Evolutionary conservation across 306 rosid genomes (phyloP).

Genomic region (Medicago arabica): DNA sequence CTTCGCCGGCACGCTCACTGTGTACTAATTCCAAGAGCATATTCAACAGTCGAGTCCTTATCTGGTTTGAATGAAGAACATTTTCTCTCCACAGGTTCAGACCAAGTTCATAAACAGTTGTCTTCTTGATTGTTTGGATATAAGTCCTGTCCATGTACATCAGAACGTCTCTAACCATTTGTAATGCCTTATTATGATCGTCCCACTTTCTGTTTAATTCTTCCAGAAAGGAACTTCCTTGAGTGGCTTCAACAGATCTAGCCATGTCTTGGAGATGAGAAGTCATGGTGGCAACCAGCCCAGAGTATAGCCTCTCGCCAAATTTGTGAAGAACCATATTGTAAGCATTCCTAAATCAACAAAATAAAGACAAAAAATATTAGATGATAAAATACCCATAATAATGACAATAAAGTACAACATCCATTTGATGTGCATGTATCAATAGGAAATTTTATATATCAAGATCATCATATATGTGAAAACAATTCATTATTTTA

Average conservation of each 20-base stretch:
- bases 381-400: slow-evolving; percentile 33
- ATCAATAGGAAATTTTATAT: slow-evolving; percentile 3
- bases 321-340: slow-evolving; percentile 93
- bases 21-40: slow-evolving; percentile 72
- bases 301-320: slow-evolving; percentile 85
- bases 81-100: slow-evolving; percentile 84
- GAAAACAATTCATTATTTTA: slow-evolving; percentile 5
- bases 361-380: slow-evolving; percentile 18
- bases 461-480: slow-evolving; percentile 1
- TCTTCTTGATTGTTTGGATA: slow-evolving; percentile 60
- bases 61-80: slow-evolving; percentile 66
- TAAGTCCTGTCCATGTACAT: slow-evolving; percentile 96
- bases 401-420: not conserved
- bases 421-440: slow-evolving; percentile 4
- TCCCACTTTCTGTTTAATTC: slow-evolving; percentile 86
- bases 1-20: slow-evolving; percentile 74
- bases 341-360: slow-evolving; percentile 76
- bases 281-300: slow-evolving; percentile 73
- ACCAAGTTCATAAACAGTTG: slow-evolving; percentile 84
- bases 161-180: slow-evolving; percentile 80
- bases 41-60: slow-evolving; percentile 62
- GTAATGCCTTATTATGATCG: slow-evolving; percentile 76
- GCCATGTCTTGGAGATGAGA: slow-evolving; percentile 75
- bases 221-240: slow-evolving; percentile 77
- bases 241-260: slow-evolving; percentile 68